Evolutionary conservation across 1,284 basidiomycete genomes (phyloP), one percentile per base, ranked within the genome.

Genomic region (Pseudozyma hubeiensis): DNA sequence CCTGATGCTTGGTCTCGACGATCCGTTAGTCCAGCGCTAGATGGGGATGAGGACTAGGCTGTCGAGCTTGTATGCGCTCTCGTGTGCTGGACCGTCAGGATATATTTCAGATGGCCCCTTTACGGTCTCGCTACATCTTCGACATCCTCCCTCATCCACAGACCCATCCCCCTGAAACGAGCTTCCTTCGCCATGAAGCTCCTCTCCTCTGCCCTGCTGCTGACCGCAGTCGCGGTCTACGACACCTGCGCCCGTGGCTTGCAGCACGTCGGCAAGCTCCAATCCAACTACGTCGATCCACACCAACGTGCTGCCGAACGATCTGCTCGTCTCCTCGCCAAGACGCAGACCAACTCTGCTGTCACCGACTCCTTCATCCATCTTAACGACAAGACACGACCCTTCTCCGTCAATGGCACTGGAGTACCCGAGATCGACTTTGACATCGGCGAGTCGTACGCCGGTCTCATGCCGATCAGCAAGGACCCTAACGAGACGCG

Each of bases 381-480:
- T 40, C 44, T 71, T 7, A 72, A 66, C 47, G 35, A 53, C 55
- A 72, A 72, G 56, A 72, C 64, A 6, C 33, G 52, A 43, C 59
- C 49, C 11, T 72, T 72, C 34, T 41, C 14, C 7, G 69, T 72
- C 55, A 63, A 72, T 34, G 69, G 69, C 17, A 64, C 67, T 10
- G 48, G 69, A 8, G 37, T 81, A 4, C 77, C 79, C 7, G 75
- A 76, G 1, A 55, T 81, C 51, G 52, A 66, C 24, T 81, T 79
- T 45, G 55, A 69, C 53, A 52, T 79, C 8, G 62, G 64, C 14
- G 65, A 74, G 31, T 76, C 75, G 11, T 81, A 78, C 56, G 80
- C 80, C 17, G 80, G 80, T 8, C 40, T 68, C 24, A 24, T 81
- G 41, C 80, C 79, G 4, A 74, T 81, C 61, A 65, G 64, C 24